phyloP scores from a whole-genome alignment of 768 basidiomycete genomes.

The Auricularia sp. region DNA sequence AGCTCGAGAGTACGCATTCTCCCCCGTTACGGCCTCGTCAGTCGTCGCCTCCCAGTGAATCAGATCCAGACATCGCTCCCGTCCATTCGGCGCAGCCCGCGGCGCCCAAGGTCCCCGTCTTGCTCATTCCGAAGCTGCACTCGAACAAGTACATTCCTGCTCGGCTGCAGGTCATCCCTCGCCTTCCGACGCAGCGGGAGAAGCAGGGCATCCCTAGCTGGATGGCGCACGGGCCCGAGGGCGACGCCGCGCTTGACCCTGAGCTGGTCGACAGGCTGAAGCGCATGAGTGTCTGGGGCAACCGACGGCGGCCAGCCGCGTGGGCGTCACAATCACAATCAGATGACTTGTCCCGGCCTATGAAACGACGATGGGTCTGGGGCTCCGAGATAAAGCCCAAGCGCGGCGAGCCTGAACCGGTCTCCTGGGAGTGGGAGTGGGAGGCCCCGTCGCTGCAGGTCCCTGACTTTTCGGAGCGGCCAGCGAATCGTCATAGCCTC shows the following conservation, averaged over 20 bases:
- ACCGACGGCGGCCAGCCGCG: background rate
- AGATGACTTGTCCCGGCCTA: background rate
- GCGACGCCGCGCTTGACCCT: background rate
- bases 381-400: background rate
- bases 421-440: slow-evolving; percentile 1
- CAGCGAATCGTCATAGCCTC: background rate
- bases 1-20: too few relatives aligned
- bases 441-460: background rate
- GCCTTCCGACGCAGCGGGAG: background rate
- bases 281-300: background rate
- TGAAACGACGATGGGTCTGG: background rate
- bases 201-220: background rate
- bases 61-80: too few relatives aligned
- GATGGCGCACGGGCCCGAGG: background rate
- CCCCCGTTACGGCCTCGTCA: too few relatives aligned
- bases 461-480: background rate
- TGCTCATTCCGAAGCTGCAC: background rate
- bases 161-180: background rate
- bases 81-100: background rate
- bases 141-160: background rate
- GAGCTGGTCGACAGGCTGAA: background rate
- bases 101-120: background rate
- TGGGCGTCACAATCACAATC: background rate
- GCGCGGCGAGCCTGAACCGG: background rate
- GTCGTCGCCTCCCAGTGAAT: too few relatives aligned